Conservation (phyloP, 1,284 basidiomycete species). For the Ustilago hordei region DNA sequence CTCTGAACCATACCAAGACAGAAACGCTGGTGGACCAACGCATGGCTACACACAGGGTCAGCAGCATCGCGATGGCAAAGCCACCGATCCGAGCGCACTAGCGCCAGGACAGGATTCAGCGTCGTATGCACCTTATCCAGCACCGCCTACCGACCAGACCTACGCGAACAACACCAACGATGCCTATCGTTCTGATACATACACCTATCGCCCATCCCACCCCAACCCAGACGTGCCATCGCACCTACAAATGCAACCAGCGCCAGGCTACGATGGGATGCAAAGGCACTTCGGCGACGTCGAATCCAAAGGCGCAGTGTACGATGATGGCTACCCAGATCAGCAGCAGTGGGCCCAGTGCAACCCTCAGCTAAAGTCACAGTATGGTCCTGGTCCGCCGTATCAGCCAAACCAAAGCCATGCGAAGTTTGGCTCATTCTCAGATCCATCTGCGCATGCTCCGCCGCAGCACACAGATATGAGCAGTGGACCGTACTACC, state of each 20-base stretch:
- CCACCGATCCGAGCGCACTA: background rate
- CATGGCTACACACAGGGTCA: background rate
- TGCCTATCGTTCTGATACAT: background rate
- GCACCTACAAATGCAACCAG: background rate
- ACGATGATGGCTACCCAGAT: background rate
- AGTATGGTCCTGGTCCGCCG: background rate
- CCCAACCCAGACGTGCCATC: background rate
- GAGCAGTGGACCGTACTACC: slow-evolving; percentile 2
- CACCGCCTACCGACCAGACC: background rate
- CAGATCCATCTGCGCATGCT: background rate
- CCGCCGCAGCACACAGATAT: background rate
- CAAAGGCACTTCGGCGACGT: background rate
- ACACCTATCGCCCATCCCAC: background rate
- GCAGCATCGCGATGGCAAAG: background rate
- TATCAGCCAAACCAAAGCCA: background rate
- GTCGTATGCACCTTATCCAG: background rate
- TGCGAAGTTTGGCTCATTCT: slow-evolving; percentile 1
- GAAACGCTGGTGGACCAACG: background rate
- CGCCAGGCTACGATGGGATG: slow-evolving; percentile 6
- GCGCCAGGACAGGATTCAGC: background rate
- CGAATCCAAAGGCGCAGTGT: background rate
- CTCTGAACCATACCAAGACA: slow-evolving; percentile 8
- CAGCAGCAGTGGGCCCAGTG: slow-evolving; percentile 6
- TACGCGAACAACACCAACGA: background rate
- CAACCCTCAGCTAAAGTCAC: background rate